Percentiles rank a stretch among this genome's conserved stretches.
Conservation (phyloP, 106 monocot genomes). For the Dactylorhiza incarnata region DNA sequence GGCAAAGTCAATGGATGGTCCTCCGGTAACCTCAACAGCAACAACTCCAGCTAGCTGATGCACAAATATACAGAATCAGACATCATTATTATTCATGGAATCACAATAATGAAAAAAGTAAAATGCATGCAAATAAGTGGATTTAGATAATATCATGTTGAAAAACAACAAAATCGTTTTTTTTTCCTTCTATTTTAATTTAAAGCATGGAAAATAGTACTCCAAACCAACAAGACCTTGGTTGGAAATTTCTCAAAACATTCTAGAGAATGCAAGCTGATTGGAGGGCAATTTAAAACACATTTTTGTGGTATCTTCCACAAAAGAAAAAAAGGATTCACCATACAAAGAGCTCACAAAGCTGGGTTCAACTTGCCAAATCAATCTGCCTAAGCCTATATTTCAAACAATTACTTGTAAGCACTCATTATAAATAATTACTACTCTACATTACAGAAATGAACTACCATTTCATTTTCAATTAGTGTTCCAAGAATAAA, state of each 20-base stretch:
- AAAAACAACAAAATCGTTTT: background rate
- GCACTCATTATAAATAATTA: background rate
- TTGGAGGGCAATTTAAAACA: background rate
- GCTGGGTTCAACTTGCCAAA: background rate
- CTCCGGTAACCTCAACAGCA: slow-evolving; percentile 90
- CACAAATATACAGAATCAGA: background rate
- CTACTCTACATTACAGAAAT: background rate
- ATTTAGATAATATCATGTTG: background rate
- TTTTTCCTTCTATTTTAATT: background rate
- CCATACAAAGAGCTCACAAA: background rate
- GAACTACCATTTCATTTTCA: no score
- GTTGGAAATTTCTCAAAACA: background rate
- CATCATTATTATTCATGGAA: background rate
- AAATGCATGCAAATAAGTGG: background rate
- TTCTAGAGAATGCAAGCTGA: background rate
- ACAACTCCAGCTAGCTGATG: slow-evolving; percentile 92
- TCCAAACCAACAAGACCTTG: background rate
- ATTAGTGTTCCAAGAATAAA: no score
- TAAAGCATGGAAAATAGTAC: background rate
- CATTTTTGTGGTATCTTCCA: background rate
- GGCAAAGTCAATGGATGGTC: slow-evolving; percentile 73
- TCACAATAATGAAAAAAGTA: background rate
- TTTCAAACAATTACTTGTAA: background rate
- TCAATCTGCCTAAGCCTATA: background rate
- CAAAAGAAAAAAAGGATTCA: background rate